Base-by-base conservation (phyloP, 495 filamentous ascomycete species). In the Penicillium longicatenatum region DNA sequence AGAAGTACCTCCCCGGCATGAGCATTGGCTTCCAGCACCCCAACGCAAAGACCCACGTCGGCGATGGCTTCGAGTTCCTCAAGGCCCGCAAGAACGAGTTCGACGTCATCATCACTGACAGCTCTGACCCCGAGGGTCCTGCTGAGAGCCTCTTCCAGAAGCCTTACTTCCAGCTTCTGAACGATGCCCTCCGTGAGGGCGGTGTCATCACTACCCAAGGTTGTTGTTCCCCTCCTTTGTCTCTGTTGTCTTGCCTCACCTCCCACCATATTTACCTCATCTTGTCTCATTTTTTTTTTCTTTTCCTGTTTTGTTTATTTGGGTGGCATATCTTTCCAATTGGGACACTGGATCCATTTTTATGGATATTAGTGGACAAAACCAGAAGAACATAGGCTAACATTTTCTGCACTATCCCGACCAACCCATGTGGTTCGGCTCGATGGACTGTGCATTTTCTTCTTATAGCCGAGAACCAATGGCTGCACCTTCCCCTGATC, bases 181-280 rank as follows among this genome's bases (percentile, higher is more conserved):
- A 87, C 76, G 88, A 84, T 58, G 94, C 94, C 60, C 85, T 99
- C 61, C 89, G 87, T 65, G 91, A 95, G 59, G 95, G 93, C 75
- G 94, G 94, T 79, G 92, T 99, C 64, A 96, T 99, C 79, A 96
- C 94, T 76, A 99, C 95, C 64, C 94, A 99, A 97, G 94, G 94
- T 98, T 96, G 91, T 97, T 89, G 82, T 90, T 92, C 84, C 84
- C 86, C 83, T 82, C 80, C 73, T 79, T 73, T 69, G 66, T 45
- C 47, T 37, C 35, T 12, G 49, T 60, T 57, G 21, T 52, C 14
- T 58, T 39, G 33, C 22, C 8, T 43, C 22, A 55, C 24, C 42
- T 37, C 37, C 12, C 9, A 12, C 29, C 31, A 17, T 51, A 14
- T 26, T 35, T 29, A 10, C 16, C 30, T 11, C 19, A 19, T 16